These are phyloP conservation scores for Dactylellina cionopaga DNA, from an alignment of 2,329 filamentous ascomycete genomes.

Conservation along the genomic window DNA sequence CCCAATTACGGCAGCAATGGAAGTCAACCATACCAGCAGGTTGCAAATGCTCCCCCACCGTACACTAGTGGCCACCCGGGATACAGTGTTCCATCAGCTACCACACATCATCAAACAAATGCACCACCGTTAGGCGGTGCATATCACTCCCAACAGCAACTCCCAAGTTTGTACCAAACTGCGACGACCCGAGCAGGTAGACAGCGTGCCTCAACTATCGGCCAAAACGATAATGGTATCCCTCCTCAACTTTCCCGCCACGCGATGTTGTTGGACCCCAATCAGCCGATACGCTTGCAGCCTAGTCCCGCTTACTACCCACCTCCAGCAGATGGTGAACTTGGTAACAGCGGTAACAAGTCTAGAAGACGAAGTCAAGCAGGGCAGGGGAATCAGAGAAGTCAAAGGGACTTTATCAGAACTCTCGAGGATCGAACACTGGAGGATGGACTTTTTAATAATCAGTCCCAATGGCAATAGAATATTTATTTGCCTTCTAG, in stretches of 20 bases:
- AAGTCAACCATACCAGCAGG: constrained; percentile 56
- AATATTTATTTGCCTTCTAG: constrained; percentile 52
- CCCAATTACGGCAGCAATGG: constrained; percentile 56
- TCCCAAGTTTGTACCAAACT: constrained; percentile 76
- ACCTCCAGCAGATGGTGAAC: constrained; percentile 85
- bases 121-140: constrained; percentile 20
- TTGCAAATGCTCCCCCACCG: constrained; percentile 40
- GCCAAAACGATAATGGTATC: constrained; percentile 91
- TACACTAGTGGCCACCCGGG: constrained; percentile 29
- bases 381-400: constrained; percentile 58
- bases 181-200: constrained; percentile 80
- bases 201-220: constrained; percentile 94
- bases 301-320: constrained; percentile 98
- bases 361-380: constrained; percentile 59
- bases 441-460: constrained; percentile 86
- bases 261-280: constrained; percentile 94
- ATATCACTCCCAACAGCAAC: constrained; percentile 65
- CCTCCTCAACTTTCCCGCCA: constrained; percentile 92
- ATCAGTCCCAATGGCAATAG: constrained; percentile 77
- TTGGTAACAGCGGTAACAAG: constrained; percentile 73
- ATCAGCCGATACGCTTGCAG: constrained; percentile 89
- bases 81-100: constrained; percentile 21
- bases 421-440: constrained; percentile 93
- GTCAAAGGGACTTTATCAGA: constrained; percentile 88
- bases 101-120: constrained; percentile 8